phyloP scores from a whole-genome alignment of 2,329 filamentous ascomycete species.

The Podosphaera fusca region DNA sequence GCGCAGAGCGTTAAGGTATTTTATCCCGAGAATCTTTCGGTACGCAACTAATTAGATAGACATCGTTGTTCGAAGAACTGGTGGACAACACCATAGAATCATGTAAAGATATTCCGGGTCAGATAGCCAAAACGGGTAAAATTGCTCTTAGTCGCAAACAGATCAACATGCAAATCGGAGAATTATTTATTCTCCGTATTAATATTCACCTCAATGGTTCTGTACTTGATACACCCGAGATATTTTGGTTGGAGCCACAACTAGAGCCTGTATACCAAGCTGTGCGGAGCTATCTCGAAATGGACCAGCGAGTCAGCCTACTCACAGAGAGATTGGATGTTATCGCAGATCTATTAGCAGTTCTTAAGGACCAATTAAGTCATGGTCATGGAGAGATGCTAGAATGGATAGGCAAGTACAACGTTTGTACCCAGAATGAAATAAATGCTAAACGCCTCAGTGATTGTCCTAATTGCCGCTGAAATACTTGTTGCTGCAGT shows the following conservation, averaged over 20 bases:
- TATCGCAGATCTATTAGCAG: slow-evolving; percentile 77
- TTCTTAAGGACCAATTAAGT: slow-evolving; percentile 85
- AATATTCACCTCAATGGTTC: slow-evolving; percentile 96
- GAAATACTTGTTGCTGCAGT: slow-evolving; percentile 83
- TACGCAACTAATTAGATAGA: slow-evolving; percentile 24
- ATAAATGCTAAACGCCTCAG: slow-evolving; percentile 20
- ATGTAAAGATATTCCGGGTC: slow-evolving; percentile 77
- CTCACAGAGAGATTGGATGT: slow-evolving; percentile 80
- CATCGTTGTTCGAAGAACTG: slow-evolving; percentile 85
- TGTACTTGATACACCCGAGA: slow-evolving; percentile 84
- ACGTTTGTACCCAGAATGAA: slow-evolving; percentile 4
- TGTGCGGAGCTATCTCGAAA: slow-evolving; percentile 85
- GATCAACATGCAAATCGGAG: slow-evolving; percentile 99
- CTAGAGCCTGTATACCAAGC: slow-evolving; percentile 92
- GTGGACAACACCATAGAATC: slow-evolving; percentile 83
- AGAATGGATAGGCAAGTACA: slow-evolving; percentile 58
- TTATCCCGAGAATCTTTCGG: not conserved
- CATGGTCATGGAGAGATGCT: slow-evolving; percentile 78
- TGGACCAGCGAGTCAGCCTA: slow-evolving; percentile 82
- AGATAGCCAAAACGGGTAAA: slow-evolving; percentile 81
- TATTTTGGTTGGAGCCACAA: slow-evolving; percentile 97
- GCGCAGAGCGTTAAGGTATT: slow-evolving; percentile 79
- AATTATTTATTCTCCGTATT: slow-evolving; percentile 91
- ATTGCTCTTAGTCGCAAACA: slow-evolving; percentile 70
- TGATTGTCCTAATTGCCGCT: slow-evolving; percentile 85